Conservation (phyloP, 2,329 filamentous ascomycete genomes). For the Chaetomium strumarium region DNA sequence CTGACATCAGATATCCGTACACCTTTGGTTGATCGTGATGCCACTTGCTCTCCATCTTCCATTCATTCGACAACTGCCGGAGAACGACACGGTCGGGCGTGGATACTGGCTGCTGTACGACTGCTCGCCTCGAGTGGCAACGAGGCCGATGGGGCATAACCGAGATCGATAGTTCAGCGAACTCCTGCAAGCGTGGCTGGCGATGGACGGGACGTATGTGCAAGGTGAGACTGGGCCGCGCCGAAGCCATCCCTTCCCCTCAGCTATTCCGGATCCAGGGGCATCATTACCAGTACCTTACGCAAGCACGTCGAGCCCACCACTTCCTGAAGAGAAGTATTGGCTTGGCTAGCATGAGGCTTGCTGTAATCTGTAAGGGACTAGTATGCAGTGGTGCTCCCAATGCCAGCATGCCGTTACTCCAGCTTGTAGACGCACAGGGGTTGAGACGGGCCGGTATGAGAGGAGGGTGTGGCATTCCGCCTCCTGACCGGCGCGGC, state of each 20-base stretch:
- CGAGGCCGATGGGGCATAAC: constrained; percentile 5
- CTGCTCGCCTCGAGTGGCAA: constrained; percentile 1
- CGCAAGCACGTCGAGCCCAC: neutral
- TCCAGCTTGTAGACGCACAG: neutral
- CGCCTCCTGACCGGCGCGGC: neutral
- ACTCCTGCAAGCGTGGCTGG: constrained; percentile 5
- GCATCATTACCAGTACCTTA: neutral
- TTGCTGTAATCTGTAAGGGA: neutral
- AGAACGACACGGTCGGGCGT: too few species aligned
- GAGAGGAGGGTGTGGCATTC: neutral
- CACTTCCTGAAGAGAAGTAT: constrained; percentile 14
- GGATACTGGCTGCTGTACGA: neutral
- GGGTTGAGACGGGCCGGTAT: neutral
- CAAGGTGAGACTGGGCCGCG: neutral
- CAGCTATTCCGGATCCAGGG: neutral
- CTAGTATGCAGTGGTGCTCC: neutral
- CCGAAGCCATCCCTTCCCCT: neutral
- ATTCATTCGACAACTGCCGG: too few species aligned
- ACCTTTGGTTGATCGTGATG: neutral
- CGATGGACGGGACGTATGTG: neutral
- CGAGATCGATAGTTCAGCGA: constrained; percentile 19
- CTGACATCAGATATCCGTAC: neutral
- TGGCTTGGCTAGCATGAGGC: constrained; percentile 16
- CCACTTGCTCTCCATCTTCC: neutral
- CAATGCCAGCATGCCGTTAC: neutral